Percentiles rank a stretch among this genome's conserved stretches.
These are phyloP conservation scores for Wickerhamiella hasegawae DNA, from an alignment of 805 yeast genomes.

Conservation along the genomic window DNA sequence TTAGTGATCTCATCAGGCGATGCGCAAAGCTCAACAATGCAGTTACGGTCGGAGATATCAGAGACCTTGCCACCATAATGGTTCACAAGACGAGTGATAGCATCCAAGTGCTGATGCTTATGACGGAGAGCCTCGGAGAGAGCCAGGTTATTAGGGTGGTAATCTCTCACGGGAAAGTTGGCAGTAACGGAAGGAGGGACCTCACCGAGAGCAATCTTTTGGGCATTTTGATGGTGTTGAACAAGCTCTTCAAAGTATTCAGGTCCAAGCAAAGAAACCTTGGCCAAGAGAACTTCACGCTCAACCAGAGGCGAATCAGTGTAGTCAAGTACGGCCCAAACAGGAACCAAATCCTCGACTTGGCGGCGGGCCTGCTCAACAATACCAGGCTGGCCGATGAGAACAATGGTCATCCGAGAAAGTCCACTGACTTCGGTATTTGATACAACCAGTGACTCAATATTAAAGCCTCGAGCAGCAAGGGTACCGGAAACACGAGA, in stretches of 20 bases:
- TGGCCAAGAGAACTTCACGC: constrained; percentile 80
- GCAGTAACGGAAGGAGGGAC: constrained; percentile 19
- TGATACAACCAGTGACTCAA: constrained; percentile 92
- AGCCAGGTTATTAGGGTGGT: constrained; percentile 79
- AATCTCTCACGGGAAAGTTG: constrained; percentile 26
- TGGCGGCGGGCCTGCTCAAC: constrained; percentile 97
- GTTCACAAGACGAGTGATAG: constrained; percentile 60
- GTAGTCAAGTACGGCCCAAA: constrained; percentile 93
- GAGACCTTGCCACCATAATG: constrained; percentile 90
- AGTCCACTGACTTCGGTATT: constrained; percentile 91
- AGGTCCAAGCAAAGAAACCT: constrained; percentile 90
- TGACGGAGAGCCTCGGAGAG: constrained; percentile 88
- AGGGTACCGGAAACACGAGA: constrained; percentile 85
- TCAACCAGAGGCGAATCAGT: constrained; percentile 76
- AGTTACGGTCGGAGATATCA: constrained; percentile 84
- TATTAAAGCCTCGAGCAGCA: constrained; percentile 97
- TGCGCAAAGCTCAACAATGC: constrained; percentile 86
- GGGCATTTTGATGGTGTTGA: constrained; percentile 51
- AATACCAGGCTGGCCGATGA: constrained; percentile 88
- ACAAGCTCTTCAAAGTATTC: constrained; percentile 92
- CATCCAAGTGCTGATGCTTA: constrained; percentile 76
- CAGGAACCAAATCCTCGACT: constrained; percentile 94
- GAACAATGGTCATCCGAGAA: constrained; percentile 90
- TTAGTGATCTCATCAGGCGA: constrained; percentile 82
- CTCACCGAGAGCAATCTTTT: constrained; percentile 23